Conservation (phyloP, 306 rosid genomes). For the Cyamopsis tetragonoloba region DNA sequence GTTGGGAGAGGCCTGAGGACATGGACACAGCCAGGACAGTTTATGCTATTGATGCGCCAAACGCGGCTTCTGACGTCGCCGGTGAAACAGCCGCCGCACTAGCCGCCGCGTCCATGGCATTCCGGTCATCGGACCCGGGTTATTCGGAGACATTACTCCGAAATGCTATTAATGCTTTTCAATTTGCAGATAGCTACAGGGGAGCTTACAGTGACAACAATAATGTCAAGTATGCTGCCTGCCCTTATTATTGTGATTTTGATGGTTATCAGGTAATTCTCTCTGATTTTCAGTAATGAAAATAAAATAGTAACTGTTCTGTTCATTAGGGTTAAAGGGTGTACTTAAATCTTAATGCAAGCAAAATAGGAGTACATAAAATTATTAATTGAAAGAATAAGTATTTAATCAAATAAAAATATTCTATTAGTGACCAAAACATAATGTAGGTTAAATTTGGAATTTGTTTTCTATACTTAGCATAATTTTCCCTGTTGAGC, state of each 20-base stretch:
- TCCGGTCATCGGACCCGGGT: conserved; percentile 60
- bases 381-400: no score
- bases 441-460: no score
- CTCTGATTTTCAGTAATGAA: neutral
- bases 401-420: no score
- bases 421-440: no score
- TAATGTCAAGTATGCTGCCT: conserved; percentile 56
- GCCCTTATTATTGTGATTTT: conserved; percentile 91
- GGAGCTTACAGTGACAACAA: conserved; percentile 91
- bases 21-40: conserved; percentile 81
- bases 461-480: no score
- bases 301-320: no score
- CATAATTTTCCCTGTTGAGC: no score
- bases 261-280: conserved; percentile 76
- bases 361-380: no score
- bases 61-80: conserved; percentile 81
- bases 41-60: conserved; percentile 85
- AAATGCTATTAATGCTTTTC: conserved; percentile 67
- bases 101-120: conserved; percentile 75
- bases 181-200: conserved; percentile 67
- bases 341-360: no score
- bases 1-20: conserved; percentile 98
- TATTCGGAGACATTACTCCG: conserved; percentile 65
- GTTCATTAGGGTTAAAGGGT: no score
- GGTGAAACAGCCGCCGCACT: conserved; percentile 88